Evolutionary conservation across 148 eudicot species (phyloP), one percentile per base, ranked within the genome.

Genomic region (Oxyria digyna): DNA sequence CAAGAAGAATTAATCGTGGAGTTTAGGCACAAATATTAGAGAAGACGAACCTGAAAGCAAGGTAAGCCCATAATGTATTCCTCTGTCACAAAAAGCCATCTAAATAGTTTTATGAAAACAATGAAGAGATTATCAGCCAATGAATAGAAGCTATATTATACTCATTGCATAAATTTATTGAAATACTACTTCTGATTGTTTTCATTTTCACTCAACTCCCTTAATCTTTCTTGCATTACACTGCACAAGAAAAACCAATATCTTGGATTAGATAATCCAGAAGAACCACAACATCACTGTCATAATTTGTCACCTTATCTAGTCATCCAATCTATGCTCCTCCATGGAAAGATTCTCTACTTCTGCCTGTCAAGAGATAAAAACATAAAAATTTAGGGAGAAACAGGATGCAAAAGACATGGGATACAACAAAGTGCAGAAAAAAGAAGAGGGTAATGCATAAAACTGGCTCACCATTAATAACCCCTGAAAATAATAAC

Each of bases 1-100:
- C 48, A 35, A 20, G 66, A 26, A 37, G 66, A 40, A 27, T 35
- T 23, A 21, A 55, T 55, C 17, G 10, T 37, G 31, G 29, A 13
- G 32, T 8, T 35, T n/a, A 33, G 29, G 38, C 17, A 70, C 66
- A 70, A 4, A 32, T 14, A 23, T 10, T 35, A 40, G 18, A 40
- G 32, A 42, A 31, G 23, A 74, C 79, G 74, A 55, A 90, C 98
- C 96, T 79, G 95, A 82, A 93, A 93, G 81, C 95, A 87, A 40
- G 98, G 92, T 76, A 93, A 74, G 70, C 72, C 73, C 79, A 90
- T 93, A 29, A 93, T 86, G 75, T 93, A 97, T 68, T 93, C 98
- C 81, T 93, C 97, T 50, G 98, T 93, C 66, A 93, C 92, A 79
- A 85, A 94, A 55, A 90, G 91, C 96, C 95, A 94, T 83, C 99